These are phyloP conservation scores for Hypomontagnella monticulosa DNA, from an alignment of 495 filamentous ascomycete species.

Conservation along the genomic window DNA sequence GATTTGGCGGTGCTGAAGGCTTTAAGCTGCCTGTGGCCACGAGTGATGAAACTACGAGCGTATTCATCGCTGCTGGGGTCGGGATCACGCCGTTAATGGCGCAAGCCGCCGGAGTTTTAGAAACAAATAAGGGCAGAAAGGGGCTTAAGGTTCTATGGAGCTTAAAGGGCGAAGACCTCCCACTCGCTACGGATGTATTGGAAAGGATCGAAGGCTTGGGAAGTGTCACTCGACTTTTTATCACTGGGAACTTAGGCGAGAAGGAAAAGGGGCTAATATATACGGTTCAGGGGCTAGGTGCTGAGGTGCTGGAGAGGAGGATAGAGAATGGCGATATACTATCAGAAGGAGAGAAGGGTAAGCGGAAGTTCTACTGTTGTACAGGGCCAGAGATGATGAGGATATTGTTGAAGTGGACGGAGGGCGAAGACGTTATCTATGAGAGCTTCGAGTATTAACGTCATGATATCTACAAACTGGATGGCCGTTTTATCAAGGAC, in stretches of 20 bases:
- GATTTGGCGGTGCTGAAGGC: slow-evolving; percentile 72
- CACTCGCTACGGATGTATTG: slow-evolving; percentile 68
- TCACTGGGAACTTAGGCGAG: slow-evolving; percentile 61
- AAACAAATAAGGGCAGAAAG: slow-evolving; percentile 36
- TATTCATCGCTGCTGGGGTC: slow-evolving; percentile 79
- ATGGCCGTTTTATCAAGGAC: too few relatives aligned
- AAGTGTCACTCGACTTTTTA: slow-evolving; percentile 64
- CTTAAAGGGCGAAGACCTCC: slow-evolving; percentile 67
- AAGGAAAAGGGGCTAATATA: slow-evolving; percentile 37
- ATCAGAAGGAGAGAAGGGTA: slow-evolving; percentile 44
- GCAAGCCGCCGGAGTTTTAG: slow-evolving; percentile 61
- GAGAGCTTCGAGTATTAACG: slow-evolving; percentile 80
- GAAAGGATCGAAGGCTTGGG: slow-evolving; percentile 60
- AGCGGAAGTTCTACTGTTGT: slow-evolving; percentile 73
- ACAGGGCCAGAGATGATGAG: slow-evolving; percentile 66
- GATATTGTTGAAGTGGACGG: slow-evolving; percentile 68
- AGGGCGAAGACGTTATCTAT: slow-evolving; percentile 67
- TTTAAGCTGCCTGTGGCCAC: slow-evolving; percentile 43
- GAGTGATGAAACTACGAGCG: slow-evolving; percentile 34
- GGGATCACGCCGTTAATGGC: slow-evolving; percentile 82
- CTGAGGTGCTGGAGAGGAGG: slow-evolving; percentile 58
- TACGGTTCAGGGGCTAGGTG: slow-evolving; percentile 50
- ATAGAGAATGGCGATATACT: slow-evolving; percentile 66
- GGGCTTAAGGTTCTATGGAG: slow-evolving; percentile 72
- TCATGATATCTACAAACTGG: not conserved